Evolutionary conservation across 2,329 filamentous ascomycete species (phyloP).

Genomic region (Phialophora chinensis): DNA sequence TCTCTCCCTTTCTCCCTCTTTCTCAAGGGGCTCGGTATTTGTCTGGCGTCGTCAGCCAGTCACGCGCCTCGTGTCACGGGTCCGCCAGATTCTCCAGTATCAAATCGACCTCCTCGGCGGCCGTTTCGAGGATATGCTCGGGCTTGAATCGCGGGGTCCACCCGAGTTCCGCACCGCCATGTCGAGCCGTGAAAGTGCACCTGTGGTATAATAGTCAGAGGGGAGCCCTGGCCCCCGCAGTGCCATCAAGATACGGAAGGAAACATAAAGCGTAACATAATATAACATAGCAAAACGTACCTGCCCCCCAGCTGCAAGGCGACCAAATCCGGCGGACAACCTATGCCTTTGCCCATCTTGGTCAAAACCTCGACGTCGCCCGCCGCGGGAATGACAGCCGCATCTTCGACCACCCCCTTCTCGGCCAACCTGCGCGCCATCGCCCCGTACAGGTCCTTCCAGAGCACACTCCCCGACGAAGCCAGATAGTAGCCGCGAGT

Average conservation of each 20-base stretch:
- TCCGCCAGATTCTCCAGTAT: conserved; percentile 44
- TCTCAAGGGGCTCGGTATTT: no score
- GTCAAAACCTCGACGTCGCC: conserved; percentile 43
- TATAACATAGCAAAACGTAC: conserved; percentile 43
- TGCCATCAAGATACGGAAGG: background rate
- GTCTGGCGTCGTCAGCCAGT: no score
- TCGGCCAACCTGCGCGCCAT: conserved; percentile 53
- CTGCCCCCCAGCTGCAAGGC: conserved; percentile 51
- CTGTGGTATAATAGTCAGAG: conserved; percentile 39
- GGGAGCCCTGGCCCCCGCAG: no score
- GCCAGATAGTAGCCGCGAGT: conserved; percentile 60
- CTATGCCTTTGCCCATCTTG: conserved; percentile 52
- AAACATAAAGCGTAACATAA: background rate
- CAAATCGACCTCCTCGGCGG: conserved; percentile 55
- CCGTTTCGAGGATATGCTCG: conserved; percentile 55
- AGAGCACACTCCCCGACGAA: conserved; percentile 55
- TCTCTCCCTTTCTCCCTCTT: no score
- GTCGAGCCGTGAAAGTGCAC: conserved; percentile 52
- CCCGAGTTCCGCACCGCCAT: conserved; percentile 50
- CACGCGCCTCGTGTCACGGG: background rate
- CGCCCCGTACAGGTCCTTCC: conserved; percentile 58
- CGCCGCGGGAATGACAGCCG: conserved; percentile 47
- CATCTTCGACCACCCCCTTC: conserved; percentile 49
- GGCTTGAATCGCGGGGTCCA: conserved; percentile 54
- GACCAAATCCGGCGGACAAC: conserved; percentile 47